These are phyloP conservation scores for Thielaviopsis musarum DNA, from an alignment of 2,329 filamentous ascomycete genomes.

Conservation along the genomic window DNA sequence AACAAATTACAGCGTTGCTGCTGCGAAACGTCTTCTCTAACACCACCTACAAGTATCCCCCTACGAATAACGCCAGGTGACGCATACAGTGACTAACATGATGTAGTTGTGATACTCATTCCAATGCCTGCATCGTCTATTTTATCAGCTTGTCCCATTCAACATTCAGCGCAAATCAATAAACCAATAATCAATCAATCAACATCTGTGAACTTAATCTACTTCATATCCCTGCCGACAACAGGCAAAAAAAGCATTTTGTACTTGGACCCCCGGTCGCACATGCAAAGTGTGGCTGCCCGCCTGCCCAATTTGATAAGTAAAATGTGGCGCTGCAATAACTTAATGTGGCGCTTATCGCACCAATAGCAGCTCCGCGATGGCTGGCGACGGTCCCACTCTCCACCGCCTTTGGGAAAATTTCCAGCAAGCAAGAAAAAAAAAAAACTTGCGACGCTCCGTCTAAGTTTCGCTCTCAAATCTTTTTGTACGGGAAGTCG, in stretches of 20 bases:
- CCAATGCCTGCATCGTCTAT: neutral
- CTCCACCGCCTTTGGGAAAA: conserved; percentile 10
- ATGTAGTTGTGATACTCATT: neutral
- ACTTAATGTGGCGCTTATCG: conserved; percentile 8
- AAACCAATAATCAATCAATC: too few relatives aligned
- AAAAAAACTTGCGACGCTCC: conserved; percentile 12
- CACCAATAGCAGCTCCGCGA: conserved; percentile 3
- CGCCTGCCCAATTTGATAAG: neutral
- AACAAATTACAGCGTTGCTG: neutral
- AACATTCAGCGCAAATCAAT: neutral
- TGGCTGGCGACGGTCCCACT: conserved; percentile 9
- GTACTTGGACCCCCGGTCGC: neutral
- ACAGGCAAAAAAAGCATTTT: neutral
- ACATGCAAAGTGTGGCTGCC: neutral
- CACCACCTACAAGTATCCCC: neutral
- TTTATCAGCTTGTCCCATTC: neutral
- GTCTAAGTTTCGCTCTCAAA: neutral
- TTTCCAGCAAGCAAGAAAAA: conserved; percentile 4
- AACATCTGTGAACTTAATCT: too few relatives aligned
- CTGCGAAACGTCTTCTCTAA: neutral
- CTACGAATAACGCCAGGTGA: neutral
- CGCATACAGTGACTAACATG: neutral
- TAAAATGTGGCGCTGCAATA: conserved; percentile 1
- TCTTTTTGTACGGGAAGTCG: conserved; percentile 1
- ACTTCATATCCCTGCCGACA: too few relatives aligned